A percentile compares a stretch with the other conserved stretches of the same genome.
phyloP scores from a whole-genome alignment of 495 filamentous ascomycete genomes.

The Tuber borchii region DNA sequence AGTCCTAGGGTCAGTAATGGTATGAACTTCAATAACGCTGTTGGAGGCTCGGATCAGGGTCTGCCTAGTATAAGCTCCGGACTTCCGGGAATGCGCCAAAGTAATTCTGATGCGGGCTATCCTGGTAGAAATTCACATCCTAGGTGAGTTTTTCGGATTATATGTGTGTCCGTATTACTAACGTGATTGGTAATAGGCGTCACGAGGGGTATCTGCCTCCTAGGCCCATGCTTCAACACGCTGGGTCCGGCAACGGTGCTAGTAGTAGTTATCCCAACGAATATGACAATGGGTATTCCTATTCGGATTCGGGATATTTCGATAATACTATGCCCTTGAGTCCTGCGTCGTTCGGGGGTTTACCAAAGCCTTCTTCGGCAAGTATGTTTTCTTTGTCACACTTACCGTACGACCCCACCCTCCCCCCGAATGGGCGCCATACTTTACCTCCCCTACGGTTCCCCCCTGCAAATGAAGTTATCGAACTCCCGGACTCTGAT shows the following conservation, averaged over 20 bases:
- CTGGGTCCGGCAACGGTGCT: background rate
- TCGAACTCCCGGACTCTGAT: slow-evolving; percentile 4
- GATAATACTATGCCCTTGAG: background rate
- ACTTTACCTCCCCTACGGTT: background rate
- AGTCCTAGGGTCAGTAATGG: slow-evolving; percentile 1
- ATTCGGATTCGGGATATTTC: slow-evolving; percentile 1
- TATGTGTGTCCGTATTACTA: background rate
- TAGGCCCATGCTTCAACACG: background rate
- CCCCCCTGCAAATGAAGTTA: background rate
- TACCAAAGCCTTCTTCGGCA: background rate
- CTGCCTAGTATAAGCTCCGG: background rate
- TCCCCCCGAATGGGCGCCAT: background rate
- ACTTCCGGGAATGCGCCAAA: background rate
- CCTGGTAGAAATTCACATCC: background rate
- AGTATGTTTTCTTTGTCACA: background rate
- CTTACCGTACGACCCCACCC: background rate
- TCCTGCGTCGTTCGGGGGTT: background rate
- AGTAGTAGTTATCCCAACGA: background rate
- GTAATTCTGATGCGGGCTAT: background rate
- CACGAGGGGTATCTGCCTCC: background rate
- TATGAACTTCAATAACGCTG: background rate
- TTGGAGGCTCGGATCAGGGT: background rate
- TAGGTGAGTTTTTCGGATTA: background rate
- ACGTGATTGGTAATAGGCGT: slow-evolving; percentile 2
- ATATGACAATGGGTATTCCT: background rate